phyloP scores from a whole-genome alignment of 495 filamentous ascomycete species.

The Talaromyces thailandensis region DNA sequence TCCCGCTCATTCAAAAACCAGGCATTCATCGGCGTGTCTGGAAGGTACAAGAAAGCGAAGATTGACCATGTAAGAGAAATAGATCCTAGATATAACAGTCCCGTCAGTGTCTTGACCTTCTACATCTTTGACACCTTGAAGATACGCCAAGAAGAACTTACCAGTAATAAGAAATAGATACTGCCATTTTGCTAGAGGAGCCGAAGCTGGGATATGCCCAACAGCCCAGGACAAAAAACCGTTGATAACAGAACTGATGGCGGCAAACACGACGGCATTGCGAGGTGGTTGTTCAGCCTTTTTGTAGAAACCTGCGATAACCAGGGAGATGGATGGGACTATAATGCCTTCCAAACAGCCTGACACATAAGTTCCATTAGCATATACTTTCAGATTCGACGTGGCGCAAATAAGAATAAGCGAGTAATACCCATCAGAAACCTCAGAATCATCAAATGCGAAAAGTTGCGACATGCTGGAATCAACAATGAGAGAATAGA shows the following conservation, averaged over 20 bases:
- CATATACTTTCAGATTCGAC: background rate
- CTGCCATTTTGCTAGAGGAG: conserved; percentile 37
- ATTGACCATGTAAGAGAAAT: conserved; percentile 25
- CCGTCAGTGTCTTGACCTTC: background rate
- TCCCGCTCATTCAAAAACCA: conserved; percentile 28
- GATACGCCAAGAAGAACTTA: conserved; percentile 3
- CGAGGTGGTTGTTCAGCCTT: conserved; percentile 15
- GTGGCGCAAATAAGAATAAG: background rate
- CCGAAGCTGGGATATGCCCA: conserved; percentile 33
- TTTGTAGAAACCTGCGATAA: conserved; percentile 26
- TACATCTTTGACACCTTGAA: background rate
- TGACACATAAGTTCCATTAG: background rate
- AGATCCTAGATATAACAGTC: conserved; percentile 8
- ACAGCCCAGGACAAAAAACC: conserved; percentile 45
- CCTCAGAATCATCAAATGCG: conserved; percentile 19
- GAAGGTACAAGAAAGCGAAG: conserved; percentile 28
- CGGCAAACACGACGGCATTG: conserved; percentile 17
- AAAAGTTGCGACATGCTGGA: conserved; percentile 14
- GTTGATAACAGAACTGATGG: conserved; percentile 32
- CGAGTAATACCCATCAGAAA: conserved; percentile 13
- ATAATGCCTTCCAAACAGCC: conserved; percentile 12
- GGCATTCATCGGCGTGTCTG: conserved; percentile 35
- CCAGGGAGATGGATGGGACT: conserved; percentile 12
- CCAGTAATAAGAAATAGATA: conserved; percentile 32
- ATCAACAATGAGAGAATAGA: conserved; percentile 14